phyloP scores from a whole-genome alignment of 2,329 filamentous ascomycete species.

The Hymenoscyphus linearis region DNA sequence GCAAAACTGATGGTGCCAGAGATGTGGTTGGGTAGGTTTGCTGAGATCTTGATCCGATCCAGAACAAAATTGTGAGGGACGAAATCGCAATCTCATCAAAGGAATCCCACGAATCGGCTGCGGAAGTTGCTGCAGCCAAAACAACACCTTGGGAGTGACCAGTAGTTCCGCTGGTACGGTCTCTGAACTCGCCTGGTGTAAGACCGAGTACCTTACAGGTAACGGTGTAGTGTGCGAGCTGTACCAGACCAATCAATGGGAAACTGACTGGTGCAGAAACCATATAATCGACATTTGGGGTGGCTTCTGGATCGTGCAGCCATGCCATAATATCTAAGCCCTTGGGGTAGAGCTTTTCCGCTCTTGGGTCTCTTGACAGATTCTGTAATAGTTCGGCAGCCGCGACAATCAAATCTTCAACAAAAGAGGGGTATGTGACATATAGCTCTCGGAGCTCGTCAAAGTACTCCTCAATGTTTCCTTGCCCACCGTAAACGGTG shows the following conservation, averaged over 20 bases:
- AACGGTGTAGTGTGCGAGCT: conserved; percentile 91
- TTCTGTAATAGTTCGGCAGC: conserved; percentile 84
- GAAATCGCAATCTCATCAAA: conserved; percentile 76
- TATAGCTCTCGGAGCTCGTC: conserved; percentile 92
- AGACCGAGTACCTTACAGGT: conserved; percentile 88
- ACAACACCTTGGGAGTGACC: conserved; percentile 97
- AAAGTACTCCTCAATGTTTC: conserved; percentile 99
- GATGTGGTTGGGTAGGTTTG: conserved; percentile 96
- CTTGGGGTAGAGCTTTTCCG: conserved; percentile 94
- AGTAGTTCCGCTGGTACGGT: conserved; percentile 80
- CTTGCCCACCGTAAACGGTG: conserved; percentile 93
- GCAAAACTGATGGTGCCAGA: conserved; percentile 80
- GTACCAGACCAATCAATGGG: conserved; percentile 90
- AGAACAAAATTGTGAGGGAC: conserved; percentile 90
- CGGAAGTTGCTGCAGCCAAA: conserved; percentile 84
- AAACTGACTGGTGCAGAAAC: conserved; percentile 94
- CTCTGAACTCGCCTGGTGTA: conserved; percentile 81
- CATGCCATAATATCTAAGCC: conserved; percentile 93
- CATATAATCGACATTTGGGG: conserved; percentile 90
- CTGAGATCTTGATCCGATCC: conserved; percentile 95
- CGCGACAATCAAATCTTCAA: conserved; percentile 75
- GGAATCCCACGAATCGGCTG: conserved; percentile 87
- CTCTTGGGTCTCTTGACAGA: conserved; percentile 75
- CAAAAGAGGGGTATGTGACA: conserved; percentile 83
- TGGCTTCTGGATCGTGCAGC: conserved; percentile 83